Base-by-base conservation (phyloP, 495 filamentous ascomycete species). In the Trichoderma reesei region DNA sequence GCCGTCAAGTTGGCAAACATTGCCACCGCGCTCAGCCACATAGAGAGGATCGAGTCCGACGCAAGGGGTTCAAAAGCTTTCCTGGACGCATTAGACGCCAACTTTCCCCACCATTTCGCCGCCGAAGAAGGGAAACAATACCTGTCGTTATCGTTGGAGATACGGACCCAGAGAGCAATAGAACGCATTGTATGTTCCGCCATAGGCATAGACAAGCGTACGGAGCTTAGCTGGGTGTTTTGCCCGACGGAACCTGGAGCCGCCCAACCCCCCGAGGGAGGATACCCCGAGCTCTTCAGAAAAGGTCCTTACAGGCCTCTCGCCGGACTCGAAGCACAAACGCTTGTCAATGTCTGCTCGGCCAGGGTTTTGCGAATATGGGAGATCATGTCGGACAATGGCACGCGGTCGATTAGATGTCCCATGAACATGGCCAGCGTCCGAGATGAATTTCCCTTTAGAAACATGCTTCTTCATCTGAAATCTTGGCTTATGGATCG, bases 101-200 rank as follows among this genome's bases (percentile, higher is more conserved):
- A 2, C 61, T 63, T 44, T 16, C 39, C 37, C n/a, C 39, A n/a
- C 7, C 41, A 18, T 18, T 63, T 63, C 41, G 36, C 41, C 7
- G 61, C 38, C n/a, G 41, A 44, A 5, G 20, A 63, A 3, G 37
- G 20, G n/a, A 46, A 33, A 7, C 37, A 42, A 0, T 34, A 20
- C 26, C 20, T 44, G 7, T 7, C 14, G 2, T n/a, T 63, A 3
- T 33, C 38, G 9, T 33, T 63, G 38, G 41, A 63, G 11, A 33
- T 63, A 8, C 61, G 61, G 9, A 63, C 61, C 3, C 41, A 42
- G 61, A 5, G 61, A 26, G 38, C 41, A 9, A 46, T 63, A 9
- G 61, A 63, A n/a, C 34, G 18, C 16, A 61, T 61, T 8, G 60
- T 20, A 5, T 7, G 1, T 9, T 42, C 37, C 0, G 36, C 60